phyloP scores from a whole-genome alignment of 208 protist species.

The Novymonas esmeraldas region DNA sequence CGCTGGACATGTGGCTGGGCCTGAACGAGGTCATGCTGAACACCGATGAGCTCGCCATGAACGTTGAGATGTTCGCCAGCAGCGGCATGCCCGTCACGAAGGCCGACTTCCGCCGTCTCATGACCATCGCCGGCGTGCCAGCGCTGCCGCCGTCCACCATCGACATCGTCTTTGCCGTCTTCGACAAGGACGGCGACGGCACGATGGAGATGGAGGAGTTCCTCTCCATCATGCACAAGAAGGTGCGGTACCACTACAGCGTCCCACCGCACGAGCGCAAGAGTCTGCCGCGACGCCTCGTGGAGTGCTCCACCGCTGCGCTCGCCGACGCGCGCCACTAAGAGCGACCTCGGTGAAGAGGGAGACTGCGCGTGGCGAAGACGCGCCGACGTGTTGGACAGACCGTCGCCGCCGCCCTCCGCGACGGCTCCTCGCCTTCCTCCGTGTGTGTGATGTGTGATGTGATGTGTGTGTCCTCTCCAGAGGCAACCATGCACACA shows the following conservation, averaged over 20 bases:
- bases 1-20: constrained; percentile 73
- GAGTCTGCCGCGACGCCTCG: constrained; percentile 51
- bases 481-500: neutral
- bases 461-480: neutral
- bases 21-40: constrained; percentile 75
- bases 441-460: neutral
- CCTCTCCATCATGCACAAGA: constrained; percentile 77
- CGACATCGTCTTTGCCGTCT: constrained; percentile 77
- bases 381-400: too few relatives aligned
- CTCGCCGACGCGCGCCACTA: constrained; percentile 9
- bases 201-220: constrained; percentile 87
- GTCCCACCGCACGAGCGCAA: constrained; percentile 36
- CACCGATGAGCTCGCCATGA: constrained; percentile 50
- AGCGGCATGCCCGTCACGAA: constrained; percentile 63
- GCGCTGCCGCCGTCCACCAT: constrained; percentile 37
- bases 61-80: constrained; percentile 69
- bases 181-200: constrained; percentile 87
- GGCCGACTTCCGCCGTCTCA: constrained; percentile 58
- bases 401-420: too few relatives aligned
- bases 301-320: constrained; percentile 51
- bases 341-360: neutral
- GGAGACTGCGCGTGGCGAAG: neutral
- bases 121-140: constrained; percentile 53
- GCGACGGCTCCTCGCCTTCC: too few relatives aligned
- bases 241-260: constrained; percentile 73